Evolutionary conservation across 164 flowering plant species (phyloP).

Genomic region (Tetrastigma voinierianum): DNA sequence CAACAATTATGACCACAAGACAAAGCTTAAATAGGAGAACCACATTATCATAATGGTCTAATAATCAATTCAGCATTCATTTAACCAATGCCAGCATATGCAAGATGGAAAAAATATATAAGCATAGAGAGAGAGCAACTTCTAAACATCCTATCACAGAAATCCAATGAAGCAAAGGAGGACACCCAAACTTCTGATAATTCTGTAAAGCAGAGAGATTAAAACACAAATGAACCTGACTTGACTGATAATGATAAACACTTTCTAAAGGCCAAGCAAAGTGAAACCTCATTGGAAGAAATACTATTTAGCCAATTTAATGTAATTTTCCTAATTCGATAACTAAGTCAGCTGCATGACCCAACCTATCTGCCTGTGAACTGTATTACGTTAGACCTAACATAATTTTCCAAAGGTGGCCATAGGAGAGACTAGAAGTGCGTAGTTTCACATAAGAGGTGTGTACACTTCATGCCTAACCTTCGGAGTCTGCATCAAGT

Average conservation of each 20-base stretch:
- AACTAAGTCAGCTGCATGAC: background rate
- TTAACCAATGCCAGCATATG: background rate
- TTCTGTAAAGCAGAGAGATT: background rate
- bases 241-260: too few species aligned
- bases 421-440: background rate
- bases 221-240: background rate
- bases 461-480: slow-evolving; percentile 8
- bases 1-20: background rate
- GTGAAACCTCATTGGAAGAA: too few species aligned
- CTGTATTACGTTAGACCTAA: background rate
- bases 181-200: background rate
- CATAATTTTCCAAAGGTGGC: background rate
- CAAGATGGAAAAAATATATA: background rate
- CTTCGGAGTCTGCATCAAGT: background rate
- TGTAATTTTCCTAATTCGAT: background rate
- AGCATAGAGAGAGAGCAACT: background rate
- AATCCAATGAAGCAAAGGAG: slow-evolving; percentile 1
- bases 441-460: too few species aligned
- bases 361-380: background rate
- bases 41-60: background rate
- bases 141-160: slow-evolving; percentile 2
- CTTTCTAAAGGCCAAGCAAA: too few species aligned
- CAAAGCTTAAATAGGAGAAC: background rate
- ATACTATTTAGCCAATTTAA: background rate
- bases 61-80: background rate